A percentile compares a stretch with the other conserved stretches of the same genome.
These are phyloP conservation scores for Beauveria sp. DNA, from an alignment of 2,329 filamentous ascomycete genomes.

Conservation along the genomic window DNA sequence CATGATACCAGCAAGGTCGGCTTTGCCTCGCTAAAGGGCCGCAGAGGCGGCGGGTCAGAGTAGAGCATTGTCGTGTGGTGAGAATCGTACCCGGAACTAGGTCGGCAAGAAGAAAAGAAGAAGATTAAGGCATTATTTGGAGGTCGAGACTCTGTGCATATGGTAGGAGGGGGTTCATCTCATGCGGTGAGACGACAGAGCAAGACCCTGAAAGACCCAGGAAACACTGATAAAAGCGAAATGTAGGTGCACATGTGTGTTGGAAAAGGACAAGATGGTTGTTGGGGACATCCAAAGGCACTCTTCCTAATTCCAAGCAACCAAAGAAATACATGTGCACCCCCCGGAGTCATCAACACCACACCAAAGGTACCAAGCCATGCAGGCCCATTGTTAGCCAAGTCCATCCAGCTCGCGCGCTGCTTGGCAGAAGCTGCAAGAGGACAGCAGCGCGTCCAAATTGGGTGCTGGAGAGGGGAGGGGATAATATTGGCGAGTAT, in stretches of 20 bases:
- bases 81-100: neutral
- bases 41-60: conserved; percentile 39
- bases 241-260: neutral
- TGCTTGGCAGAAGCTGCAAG: neutral
- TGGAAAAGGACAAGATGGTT: neutral
- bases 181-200: neutral
- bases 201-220: neutral
- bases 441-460: neutral
- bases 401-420: neutral
- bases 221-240: neutral
- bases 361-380: neutral
- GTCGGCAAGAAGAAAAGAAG: neutral
- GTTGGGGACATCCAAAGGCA: neutral
- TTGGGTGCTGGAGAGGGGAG: neutral
- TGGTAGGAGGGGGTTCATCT: neutral
- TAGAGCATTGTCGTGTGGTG: conserved; percentile 31
- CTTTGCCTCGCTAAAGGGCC: conserved; percentile 51
- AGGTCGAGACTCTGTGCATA: neutral
- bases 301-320: neutral
- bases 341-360: neutral
- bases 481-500: no score
- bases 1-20: conserved; percentile 84
- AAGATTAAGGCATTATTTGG: neutral
- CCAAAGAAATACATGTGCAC: neutral
- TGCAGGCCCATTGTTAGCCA: neutral